Percentiles rank a stretch among this genome's conserved stretches.
These are phyloP conservation scores for Trichocomaceae sp. DNA, from an alignment of 2,329 filamentous ascomycete species.

Conservation along the genomic window DNA sequence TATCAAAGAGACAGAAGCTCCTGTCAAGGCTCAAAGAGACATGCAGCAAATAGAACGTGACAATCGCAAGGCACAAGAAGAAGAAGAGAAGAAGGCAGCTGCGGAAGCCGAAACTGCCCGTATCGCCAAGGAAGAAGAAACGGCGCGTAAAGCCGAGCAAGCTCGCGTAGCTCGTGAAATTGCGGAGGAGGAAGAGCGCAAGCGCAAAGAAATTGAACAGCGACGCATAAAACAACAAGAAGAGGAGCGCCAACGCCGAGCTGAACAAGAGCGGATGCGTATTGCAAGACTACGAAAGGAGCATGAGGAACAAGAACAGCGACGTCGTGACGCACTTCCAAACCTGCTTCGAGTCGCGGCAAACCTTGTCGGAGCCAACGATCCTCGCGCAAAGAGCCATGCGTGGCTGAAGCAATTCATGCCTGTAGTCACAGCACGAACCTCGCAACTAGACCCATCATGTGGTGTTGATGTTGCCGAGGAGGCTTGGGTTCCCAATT, in stretches of 20 bases:
- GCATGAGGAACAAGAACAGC: conserved; percentile 41
- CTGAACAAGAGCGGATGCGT: conserved; percentile 38
- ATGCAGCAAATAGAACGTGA: conserved; percentile 5
- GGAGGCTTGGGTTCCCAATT: conserved; percentile 46
- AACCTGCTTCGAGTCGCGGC: conserved; percentile 40
- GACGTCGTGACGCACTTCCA: conserved; percentile 42
- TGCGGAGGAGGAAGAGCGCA: conserved; percentile 39
- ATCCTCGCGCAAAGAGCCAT: conserved; percentile 36
- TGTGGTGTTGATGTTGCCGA: conserved; percentile 32
- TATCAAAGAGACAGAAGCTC: conserved; percentile 17
- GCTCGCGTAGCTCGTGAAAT: conserved; percentile 34
- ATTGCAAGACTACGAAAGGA: conserved; percentile 39
- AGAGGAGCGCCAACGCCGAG: conserved; percentile 39
- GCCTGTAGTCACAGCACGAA: conserved; percentile 41
- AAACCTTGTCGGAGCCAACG: conserved; percentile 39
- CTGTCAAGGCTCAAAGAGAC: conserved; percentile 20
- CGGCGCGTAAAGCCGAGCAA: conserved; percentile 21
- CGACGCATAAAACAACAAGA: conserved; percentile 40
- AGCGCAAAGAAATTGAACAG: conserved; percentile 38
- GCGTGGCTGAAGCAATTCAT: conserved; percentile 42
- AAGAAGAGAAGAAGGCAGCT: conserved; percentile 18
- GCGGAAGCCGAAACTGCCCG: conserved; percentile 28
- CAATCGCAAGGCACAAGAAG: conserved; percentile 6
- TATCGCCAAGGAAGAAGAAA: conserved; percentile 27
- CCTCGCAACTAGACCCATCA: conserved; percentile 36